Evolutionary conservation across 139 green algal species (phyloP).

Genomic region (Ettlia oleoabundans): DNA sequence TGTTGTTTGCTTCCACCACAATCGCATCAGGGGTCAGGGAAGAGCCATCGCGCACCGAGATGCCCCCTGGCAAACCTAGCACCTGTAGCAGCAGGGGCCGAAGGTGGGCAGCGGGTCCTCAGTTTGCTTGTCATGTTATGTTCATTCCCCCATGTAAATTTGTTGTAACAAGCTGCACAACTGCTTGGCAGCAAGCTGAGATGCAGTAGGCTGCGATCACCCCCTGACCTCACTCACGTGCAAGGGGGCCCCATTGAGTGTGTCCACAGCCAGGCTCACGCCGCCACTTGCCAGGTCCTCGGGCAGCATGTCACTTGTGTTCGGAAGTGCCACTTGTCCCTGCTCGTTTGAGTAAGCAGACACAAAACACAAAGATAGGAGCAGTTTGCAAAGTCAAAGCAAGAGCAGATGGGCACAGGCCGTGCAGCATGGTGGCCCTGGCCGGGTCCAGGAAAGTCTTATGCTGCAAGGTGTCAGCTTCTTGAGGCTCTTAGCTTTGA

Average conservation of each 20-base stretch:
- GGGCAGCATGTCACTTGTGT: neutral
- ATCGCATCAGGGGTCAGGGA: neutral
- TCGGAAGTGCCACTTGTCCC: conserved; percentile 4
- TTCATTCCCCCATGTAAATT: too few relatives aligned
- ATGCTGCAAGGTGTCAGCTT: too few relatives aligned
- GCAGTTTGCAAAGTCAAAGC: neutral
- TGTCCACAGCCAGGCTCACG: neutral
- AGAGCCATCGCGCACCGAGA: conserved; percentile 6
- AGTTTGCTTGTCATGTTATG: neutral
- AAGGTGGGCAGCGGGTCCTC: neutral
- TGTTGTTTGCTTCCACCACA: conserved; percentile 5
- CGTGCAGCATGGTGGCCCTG: too few relatives aligned
- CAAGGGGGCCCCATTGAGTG: conserved; percentile 1
- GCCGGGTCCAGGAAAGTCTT: too few relatives aligned
- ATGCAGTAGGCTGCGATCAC: too few relatives aligned
- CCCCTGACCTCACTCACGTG: neutral
- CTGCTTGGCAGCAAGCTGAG: too few relatives aligned
- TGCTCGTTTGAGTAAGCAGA: neutral
- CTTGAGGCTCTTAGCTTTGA: too few relatives aligned
- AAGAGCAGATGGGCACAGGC: too few relatives aligned
- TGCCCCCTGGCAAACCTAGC: neutral
- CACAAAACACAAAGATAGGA: neutral
- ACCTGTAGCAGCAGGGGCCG: neutral
- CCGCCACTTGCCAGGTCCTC: conserved; percentile 9
- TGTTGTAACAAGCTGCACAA: too few relatives aligned